A percentile compares a stretch with the other conserved stretches of the same genome.
phyloP scores from a whole-genome alignment of 169 alveolate genomes.

The Cryptosporidium parvum region DNA sequence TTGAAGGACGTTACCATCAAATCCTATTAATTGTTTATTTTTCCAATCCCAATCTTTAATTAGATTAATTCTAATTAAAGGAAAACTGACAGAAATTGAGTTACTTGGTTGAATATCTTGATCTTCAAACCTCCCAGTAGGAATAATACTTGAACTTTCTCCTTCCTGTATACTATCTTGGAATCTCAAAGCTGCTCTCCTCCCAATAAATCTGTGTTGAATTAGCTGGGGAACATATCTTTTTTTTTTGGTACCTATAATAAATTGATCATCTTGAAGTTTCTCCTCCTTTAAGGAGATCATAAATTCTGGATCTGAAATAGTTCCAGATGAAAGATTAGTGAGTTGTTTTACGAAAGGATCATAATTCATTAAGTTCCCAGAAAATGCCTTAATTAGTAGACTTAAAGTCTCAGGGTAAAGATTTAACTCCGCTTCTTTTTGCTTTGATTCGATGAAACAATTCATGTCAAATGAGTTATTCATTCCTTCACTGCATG shows the following conservation, averaged over 20 bases:
- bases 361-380: constrained; percentile 30
- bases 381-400: constrained; percentile 5
- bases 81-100: constrained; percentile 34
- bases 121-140: background rate
- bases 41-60: background rate
- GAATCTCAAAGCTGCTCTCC: background rate
- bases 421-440: background rate
- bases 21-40: background rate
- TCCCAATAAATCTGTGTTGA: constrained; percentile 22
- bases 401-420: background rate
- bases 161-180: background rate
- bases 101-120: constrained; percentile 37
- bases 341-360: background rate
- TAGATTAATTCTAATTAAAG: background rate
- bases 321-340: constrained; percentile 27
- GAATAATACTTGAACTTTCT: background rate
- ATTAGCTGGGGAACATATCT: constrained; percentile 19
- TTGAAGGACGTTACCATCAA: background rate
- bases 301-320: constrained; percentile 41
- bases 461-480: constrained; percentile 64
- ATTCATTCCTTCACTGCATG: background rate
- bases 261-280: background rate
- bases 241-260: background rate
- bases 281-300: background rate
- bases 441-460: constrained; percentile 19